Evolutionary conservation across 306 rosid genomes (phyloP), one percentile per base, ranked within the genome.

Genomic region (Cicer yamashitae): DNA sequence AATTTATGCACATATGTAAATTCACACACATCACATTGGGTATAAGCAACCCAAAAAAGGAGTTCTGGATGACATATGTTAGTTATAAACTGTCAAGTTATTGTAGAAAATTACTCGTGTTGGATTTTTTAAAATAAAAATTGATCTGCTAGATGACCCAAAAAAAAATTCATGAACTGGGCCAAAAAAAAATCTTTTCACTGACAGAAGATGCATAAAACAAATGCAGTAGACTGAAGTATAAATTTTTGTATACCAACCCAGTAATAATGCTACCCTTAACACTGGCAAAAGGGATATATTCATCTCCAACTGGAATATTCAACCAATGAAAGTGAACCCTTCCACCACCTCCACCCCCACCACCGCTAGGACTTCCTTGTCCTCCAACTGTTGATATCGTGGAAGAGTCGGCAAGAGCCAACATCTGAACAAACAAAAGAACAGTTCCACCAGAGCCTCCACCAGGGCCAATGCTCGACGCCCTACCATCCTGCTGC

Each of bases 391-490:
- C 84, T 79, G 93, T 81, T 75, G 98, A 94, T 71, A 91, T 84
- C 56, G 76, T 51, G 84, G 98, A 90, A 74, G 88, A 84, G 67
- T 74, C 86, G 70, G 91, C 83, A 63, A 94, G 96, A 52, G 79
- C 82, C 70, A 94, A 54, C 6, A 84, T 68, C 72, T 84, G 86
- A 68, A 94, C 87, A 77, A 94, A 94, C 72, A 94, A 75, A 78
- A 94, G 91, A 82, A 94, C 85, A 50, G 97, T 94, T 84, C 98
- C 98, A 80, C 98, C 98, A 37, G 98, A 94, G 80, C 97, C 98
- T 72, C 98, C 97, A 38, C 98, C 98, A 45, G 97, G 96, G 71
- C 98, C 97, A 65, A 90, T 70, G 83, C 83, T 81, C 59, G 88
- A 84, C 79, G 83, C 3, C 75, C 70, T 50, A 57, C 82, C 82